Conservation (phyloP, 345 rosid genomes). For the Citrus sinensis region DVS_A1.0 CM039162.1:23856501-23857000, state of each 20-base stretch:
- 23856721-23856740: neutral
- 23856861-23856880: neutral
- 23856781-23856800: neutral
- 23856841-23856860: neutral
- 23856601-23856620: neutral
- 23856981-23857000: neutral
- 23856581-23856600: neutral
- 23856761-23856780: neutral
- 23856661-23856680: neutral
- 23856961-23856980: neutral
- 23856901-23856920: neutral
- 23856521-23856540: slow-evolving; percentile 95
- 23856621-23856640: neutral
- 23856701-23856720: neutral
- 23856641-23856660: neutral
- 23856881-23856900: neutral
- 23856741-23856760: neutral
- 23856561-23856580: slow-evolving; percentile 81
- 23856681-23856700: too few species aligned
- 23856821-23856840: neutral
- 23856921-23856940: neutral
- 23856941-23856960: neutral
- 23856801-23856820: neutral
- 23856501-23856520: slow-evolving; percentile 70
- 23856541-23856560: slow-evolving; percentile 95